A percentile compares a stretch with the other conserved stretches of the same genome.
Evolutionary conservation across 2,329 filamentous ascomycete genomes (phyloP).

Genomic region (Clarireedia monteithiana): DNA sequence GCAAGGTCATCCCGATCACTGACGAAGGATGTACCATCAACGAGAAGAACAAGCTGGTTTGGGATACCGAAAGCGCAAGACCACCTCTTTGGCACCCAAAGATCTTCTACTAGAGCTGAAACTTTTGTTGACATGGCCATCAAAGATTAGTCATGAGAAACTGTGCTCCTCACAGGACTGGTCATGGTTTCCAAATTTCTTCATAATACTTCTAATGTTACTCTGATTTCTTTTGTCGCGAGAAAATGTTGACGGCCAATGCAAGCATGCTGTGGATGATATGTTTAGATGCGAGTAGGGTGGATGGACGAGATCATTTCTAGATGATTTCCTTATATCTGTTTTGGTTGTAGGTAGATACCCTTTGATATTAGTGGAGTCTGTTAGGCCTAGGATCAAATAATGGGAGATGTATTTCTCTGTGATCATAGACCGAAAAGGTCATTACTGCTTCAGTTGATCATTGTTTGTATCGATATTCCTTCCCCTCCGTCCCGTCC

Average conservation of each 20-base stretch:
- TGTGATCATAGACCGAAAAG: no score
- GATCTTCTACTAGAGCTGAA: conserved; percentile 25
- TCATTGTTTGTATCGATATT: no score
- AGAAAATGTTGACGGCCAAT: no score
- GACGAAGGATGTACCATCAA: conserved; percentile 67
- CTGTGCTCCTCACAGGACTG: neutral
- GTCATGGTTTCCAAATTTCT: no score
- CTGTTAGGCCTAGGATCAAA: no score
- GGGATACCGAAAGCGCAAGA: conserved; percentile 46
- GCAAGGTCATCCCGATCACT: conserved; percentile 66
- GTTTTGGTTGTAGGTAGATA: neutral
- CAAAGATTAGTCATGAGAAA: neutral
- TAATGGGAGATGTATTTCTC: no score
- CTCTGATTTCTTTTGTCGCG: no score
- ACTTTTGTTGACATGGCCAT: no score
- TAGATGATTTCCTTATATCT: neutral
- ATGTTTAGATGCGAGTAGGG: neutral
- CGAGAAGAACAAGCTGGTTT: conserved; percentile 59
- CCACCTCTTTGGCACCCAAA: conserved; percentile 54
- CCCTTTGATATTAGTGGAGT: neutral
- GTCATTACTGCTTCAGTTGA: no score
- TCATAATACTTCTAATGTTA: no score
- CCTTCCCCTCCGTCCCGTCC: no score
- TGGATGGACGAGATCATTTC: neutral
- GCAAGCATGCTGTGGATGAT: neutral